Conservation (phyloP, 2,329 filamentous ascomycete genomes). For the Tolypocladium ovalisporum region DNA sequence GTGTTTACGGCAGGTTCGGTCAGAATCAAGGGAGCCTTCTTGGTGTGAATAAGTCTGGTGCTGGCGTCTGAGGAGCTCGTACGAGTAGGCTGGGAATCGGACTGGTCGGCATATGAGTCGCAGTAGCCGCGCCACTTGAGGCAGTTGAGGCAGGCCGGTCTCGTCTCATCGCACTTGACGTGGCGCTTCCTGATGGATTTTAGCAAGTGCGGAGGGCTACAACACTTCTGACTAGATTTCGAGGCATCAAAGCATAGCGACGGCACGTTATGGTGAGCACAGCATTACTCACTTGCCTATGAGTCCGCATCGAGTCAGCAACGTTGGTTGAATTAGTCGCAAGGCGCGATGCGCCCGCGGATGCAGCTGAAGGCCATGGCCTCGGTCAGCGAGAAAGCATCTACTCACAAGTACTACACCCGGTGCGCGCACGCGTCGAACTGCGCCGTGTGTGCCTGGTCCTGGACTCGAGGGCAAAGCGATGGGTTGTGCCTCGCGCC, state of each 20-base stretch:
- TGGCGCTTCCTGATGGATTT: conserved; percentile 22
- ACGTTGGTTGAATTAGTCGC: not conserved
- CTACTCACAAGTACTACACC: conserved; percentile 25
- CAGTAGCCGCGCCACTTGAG: conserved; percentile 30
- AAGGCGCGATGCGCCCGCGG: not conserved
- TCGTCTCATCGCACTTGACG: conserved; percentile 31
- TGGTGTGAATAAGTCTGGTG: conserved; percentile 18
- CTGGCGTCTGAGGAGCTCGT: conserved; percentile 4
- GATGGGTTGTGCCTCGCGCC: conserved; percentile 19
- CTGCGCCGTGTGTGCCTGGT: conserved; percentile 26
- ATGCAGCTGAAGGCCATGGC: not conserved
- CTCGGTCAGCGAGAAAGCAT: no score
- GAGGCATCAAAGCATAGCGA: not conserved
- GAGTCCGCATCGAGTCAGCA: conserved; percentile 3
- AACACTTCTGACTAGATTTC: no score
- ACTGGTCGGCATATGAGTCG: conserved; percentile 18
- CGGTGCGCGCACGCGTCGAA: conserved; percentile 25
- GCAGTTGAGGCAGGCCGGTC: conserved; percentile 28
- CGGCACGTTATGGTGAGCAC: not conserved
- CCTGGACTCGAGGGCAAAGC: conserved; percentile 25
- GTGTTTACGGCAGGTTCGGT: conserved; percentile 22
- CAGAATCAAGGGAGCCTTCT: conserved; percentile 17
- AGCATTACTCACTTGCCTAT: conserved; percentile 22
- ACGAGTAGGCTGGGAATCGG: conserved; percentile 3
- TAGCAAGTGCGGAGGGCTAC: not conserved